Evolutionary conservation across 306 rosid genomes (phyloP).

Genomic region (Styphnolobium japonicum): DNA sequence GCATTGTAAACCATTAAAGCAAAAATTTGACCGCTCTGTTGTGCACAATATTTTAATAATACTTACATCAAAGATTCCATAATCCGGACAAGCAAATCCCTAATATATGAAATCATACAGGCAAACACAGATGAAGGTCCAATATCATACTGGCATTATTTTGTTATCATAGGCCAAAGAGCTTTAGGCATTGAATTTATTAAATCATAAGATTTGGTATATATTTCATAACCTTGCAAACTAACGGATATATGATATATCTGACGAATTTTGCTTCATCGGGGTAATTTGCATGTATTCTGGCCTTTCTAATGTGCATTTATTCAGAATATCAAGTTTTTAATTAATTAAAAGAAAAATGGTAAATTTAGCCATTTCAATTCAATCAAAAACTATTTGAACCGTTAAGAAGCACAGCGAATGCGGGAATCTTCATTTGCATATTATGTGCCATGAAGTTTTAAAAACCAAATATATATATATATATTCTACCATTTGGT

Average conservation of each 20-base stretch:
- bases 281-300: background rate
- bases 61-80: background rate
- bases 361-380: background rate
- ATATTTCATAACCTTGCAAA: background rate
- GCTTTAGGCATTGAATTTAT: background rate
- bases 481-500: no score
- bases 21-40: background rate
- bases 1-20: background rate
- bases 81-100: background rate
- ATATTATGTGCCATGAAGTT: no score
- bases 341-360: background rate
- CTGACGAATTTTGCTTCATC: no score
- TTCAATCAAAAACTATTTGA: background rate
- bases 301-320: background rate
- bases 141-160: background rate
- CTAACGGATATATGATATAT: background rate
- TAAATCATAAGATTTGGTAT: background rate
- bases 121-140: background rate
- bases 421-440: no score
- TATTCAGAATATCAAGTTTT: background rate
- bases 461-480: no score
- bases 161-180: background rate
- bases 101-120: background rate
- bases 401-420: no score
- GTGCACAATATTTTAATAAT: background rate